Evolutionary conservation across 495 filamentous ascomycete genomes (phyloP).

Genomic region (Xylaria palmicola): DNA sequence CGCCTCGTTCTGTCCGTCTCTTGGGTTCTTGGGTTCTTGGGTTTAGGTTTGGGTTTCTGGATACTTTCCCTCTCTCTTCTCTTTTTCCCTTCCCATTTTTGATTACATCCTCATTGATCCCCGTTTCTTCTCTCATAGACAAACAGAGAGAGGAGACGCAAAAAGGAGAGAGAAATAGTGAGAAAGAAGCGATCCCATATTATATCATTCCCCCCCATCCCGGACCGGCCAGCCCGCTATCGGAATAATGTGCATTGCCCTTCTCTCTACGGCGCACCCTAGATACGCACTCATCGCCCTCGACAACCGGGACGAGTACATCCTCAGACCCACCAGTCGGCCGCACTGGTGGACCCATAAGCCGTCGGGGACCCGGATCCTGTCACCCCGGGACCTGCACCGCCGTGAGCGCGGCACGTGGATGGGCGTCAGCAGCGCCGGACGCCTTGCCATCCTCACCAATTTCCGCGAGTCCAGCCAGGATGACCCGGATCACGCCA

Average conservation of each 20-base stretch:
- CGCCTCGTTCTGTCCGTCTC: too few relatives aligned
- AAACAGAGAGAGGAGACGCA: neutral
- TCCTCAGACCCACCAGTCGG: slow-evolving; percentile 79
- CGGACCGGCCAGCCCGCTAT: neutral
- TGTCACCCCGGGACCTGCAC: slow-evolving; percentile 52
- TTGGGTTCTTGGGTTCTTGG: too few relatives aligned
- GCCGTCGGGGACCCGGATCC: slow-evolving; percentile 41
- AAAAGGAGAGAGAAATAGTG: neutral
- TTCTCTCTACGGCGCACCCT: slow-evolving; percentile 88
- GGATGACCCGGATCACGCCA: slow-evolving; percentile 46
- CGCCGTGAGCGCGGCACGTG: slow-evolving; percentile 73
- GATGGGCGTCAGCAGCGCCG: slow-evolving; percentile 83
- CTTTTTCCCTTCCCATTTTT: too few relatives aligned
- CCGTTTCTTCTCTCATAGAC: neutral
- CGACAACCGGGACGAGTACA: slow-evolving; percentile 95
- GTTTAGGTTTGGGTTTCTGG: too few relatives aligned
- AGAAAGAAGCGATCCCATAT: neutral
- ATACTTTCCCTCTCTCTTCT: too few relatives aligned
- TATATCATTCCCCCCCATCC: neutral
- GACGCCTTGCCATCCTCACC: slow-evolving; percentile 86
- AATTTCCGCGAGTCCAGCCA: slow-evolving; percentile 84
- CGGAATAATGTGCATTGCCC: slow-evolving; percentile 80
- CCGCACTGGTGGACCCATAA: slow-evolving; percentile 75
- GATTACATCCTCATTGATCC: too few relatives aligned
- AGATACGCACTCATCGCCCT: slow-evolving; percentile 84